Percentiles rank a stretch among this genome's conserved stretches.
These are phyloP conservation scores for Tetrahymena elliotti DNA, from an alignment of 73 alveolate species.

Conservation along the genomic window DNA sequence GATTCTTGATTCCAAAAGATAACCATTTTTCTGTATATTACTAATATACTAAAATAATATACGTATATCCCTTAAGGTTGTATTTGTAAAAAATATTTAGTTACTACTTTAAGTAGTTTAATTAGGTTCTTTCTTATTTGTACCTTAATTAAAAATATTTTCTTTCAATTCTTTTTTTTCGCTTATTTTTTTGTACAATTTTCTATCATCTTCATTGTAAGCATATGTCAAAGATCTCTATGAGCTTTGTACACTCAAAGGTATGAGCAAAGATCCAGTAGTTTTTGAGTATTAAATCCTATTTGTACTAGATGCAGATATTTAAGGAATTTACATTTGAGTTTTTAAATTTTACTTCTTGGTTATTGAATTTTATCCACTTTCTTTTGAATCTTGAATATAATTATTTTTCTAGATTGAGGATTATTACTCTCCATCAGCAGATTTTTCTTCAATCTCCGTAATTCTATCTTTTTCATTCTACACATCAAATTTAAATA, in stretches of 20 bases:
- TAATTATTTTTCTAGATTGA: background rate
- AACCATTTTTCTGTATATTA: background rate
- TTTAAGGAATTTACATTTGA: background rate
- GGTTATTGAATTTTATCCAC: too few relatives aligned
- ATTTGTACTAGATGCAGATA: background rate
- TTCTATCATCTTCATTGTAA: background rate
- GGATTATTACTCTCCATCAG: background rate
- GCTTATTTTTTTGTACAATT: background rate
- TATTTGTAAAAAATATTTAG: background rate
- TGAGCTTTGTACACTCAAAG: background rate
- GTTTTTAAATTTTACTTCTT: background rate
- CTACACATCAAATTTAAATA: background rate
- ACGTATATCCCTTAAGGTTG: background rate
- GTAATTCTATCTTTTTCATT: background rate
- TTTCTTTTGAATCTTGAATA: background rate
- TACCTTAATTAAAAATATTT: background rate
- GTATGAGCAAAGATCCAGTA: background rate
- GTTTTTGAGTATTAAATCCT: background rate
- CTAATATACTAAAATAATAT: background rate
- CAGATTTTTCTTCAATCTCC: background rate
- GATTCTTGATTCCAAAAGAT: background rate
- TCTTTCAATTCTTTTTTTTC: background rate
- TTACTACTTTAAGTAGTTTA: background rate
- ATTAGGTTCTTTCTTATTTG: background rate
- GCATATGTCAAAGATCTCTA: background rate